These are phyloP conservation scores for Acrodontium crateriforme DNA, from an alignment of 2,329 filamentous ascomycete species.

Conservation along the genomic window DNA sequence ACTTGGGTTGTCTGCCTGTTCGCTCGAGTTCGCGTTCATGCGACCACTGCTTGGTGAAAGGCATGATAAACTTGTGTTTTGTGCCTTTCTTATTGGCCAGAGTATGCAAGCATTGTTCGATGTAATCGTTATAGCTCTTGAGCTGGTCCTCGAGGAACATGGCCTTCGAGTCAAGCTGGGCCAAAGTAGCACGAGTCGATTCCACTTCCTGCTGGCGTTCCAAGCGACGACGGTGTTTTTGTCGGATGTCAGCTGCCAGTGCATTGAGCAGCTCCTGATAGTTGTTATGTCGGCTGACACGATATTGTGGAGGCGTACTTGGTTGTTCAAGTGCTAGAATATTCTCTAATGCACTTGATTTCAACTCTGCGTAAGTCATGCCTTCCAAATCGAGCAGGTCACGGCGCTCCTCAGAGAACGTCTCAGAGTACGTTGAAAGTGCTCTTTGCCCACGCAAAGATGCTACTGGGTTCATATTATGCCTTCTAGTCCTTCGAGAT, in stretches of 20 bases:
- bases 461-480: slow-evolving; percentile 12
- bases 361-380: slow-evolving; percentile 83
- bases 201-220: slow-evolving; percentile 87
- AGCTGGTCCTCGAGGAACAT: slow-evolving; percentile 87
- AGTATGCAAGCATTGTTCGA: slow-evolving; percentile 95
- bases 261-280: slow-evolving; percentile 98
- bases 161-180: slow-evolving; percentile 71
- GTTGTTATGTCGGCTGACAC: slow-evolving; percentile 73
- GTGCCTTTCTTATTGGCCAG: slow-evolving; percentile 97
- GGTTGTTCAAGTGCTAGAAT: slow-evolving; percentile 77
- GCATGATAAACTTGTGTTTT: slow-evolving; percentile 61
- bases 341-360: slow-evolving; percentile 85
- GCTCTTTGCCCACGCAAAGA: slow-evolving; percentile 17
- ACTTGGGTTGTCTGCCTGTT: slow-evolving; percentile 85
- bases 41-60: slow-evolving; percentile 97
- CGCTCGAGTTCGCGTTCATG: slow-evolving; percentile 92
- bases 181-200: slow-evolving; percentile 59
- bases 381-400: slow-evolving; percentile 71
- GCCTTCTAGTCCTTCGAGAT: slow-evolving; percentile 12
- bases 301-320: slow-evolving; percentile 37
- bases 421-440: slow-evolving; percentile 26
- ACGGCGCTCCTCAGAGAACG: slow-evolving; percentile 18
- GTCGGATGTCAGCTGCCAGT: slow-evolving; percentile 91
- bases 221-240: slow-evolving; percentile 84
- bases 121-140: slow-evolving; percentile 97